These are phyloP conservation scores for Heliamphora pulchella DNA, from an alignment of 179 eudicot species.

Conservation along the genomic window DNA sequence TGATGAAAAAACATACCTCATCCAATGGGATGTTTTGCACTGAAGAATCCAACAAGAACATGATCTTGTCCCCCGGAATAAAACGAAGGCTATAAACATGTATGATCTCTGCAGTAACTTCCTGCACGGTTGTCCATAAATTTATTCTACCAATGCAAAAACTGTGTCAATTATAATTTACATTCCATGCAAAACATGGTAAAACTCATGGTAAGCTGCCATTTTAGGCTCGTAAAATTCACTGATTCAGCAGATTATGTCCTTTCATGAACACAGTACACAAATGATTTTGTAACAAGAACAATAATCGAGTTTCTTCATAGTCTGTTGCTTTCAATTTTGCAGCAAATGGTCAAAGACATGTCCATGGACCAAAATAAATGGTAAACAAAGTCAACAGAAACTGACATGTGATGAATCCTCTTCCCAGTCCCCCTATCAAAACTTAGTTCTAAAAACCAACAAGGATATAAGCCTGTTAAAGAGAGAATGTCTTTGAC, in stretches of 20 bases:
- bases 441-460: neutral
- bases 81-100: conserved; percentile 34
- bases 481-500: neutral
- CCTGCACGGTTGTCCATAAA: conserved; percentile 40
- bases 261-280: neutral
- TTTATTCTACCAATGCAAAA: neutral
- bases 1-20: conserved; percentile 42
- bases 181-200: neutral
- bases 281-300: neutral
- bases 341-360: neutral
- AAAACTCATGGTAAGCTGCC: too few species aligned
- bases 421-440: neutral
- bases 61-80: conserved; percentile 44
- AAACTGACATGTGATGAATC: neutral
- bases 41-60: conserved; percentile 45
- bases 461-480: neutral
- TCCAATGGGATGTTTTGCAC: conserved; percentile 41
- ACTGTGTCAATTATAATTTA: neutral
- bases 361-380: neutral
- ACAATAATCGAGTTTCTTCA: neutral
- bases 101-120: conserved; percentile 41
- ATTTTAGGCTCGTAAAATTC: too few species aligned
- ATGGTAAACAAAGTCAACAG: neutral
- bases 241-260: neutral
- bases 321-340: neutral